Percentiles rank a stretch among this genome's conserved stretches.
phyloP scores from a whole-genome alignment of 2,329 filamentous ascomycete species.

The Cladosporium oxysporum region DNA sequence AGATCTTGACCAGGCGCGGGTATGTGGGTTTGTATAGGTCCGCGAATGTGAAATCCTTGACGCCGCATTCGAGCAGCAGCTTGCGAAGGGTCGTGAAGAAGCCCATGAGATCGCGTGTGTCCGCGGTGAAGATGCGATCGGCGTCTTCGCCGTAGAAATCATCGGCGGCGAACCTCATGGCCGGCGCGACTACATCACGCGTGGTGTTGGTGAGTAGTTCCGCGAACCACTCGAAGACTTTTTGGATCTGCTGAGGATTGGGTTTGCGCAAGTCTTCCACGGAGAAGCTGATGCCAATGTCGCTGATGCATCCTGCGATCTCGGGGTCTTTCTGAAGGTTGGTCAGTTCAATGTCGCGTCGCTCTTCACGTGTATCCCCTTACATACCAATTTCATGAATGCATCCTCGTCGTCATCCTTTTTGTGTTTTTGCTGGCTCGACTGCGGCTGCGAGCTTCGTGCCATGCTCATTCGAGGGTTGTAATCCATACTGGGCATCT shows the following conservation, averaged over 20 bases:
- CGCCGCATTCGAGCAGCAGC: slow-evolving; percentile 80
- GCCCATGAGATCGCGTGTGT: slow-evolving; percentile 92
- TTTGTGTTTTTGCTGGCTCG: slow-evolving; percentile 42
- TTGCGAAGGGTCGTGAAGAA: slow-evolving; percentile 85
- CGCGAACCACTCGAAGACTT: slow-evolving; percentile 97
- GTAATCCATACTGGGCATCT: slow-evolving; percentile 48
- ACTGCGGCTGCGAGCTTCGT: slow-evolving; percentile 40
- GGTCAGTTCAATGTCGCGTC: slow-evolving; percentile 19
- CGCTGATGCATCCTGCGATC: slow-evolving; percentile 94
- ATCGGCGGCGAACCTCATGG: slow-evolving; percentile 89
- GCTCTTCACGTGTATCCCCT: not conserved
- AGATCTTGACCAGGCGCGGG: slow-evolving; percentile 87
- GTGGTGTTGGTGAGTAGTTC: slow-evolving; percentile 92
- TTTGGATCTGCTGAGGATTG: slow-evolving; percentile 90
- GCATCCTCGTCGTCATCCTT: slow-evolving; percentile 49
- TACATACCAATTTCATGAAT: slow-evolving; percentile 53
- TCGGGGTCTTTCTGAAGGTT: slow-evolving; percentile 64
- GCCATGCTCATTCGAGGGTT: slow-evolving; percentile 55
- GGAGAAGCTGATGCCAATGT: slow-evolving; percentile 89
- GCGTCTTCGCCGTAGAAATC: slow-evolving; percentile 81
- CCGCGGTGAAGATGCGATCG: slow-evolving; percentile 74
- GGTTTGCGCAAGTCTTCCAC: slow-evolving; percentile 88
- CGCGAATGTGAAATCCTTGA: slow-evolving; percentile 89
- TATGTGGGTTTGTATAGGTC: slow-evolving; percentile 91
- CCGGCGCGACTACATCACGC: slow-evolving; percentile 88